Evolutionary conservation across 345 rosid species (phyloP).

Genomic region (Garcia nutans): DNA sequence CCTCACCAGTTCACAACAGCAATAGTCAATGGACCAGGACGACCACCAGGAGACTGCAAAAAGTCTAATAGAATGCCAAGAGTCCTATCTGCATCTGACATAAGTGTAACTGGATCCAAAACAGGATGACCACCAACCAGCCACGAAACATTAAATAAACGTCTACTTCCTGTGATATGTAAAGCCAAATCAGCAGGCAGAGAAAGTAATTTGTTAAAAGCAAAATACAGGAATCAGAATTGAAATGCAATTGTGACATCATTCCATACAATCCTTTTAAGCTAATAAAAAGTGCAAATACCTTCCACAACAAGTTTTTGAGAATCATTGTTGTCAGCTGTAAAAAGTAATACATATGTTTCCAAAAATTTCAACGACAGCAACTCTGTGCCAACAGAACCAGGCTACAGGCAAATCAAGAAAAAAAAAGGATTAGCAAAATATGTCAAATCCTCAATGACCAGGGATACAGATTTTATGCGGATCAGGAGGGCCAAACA

Average conservation of each 20-base stretch:
- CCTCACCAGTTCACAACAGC: conserved; percentile 82
- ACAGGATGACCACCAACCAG: conserved; percentile 64
- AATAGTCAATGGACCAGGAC: conserved; percentile 67
- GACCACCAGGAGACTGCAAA: conserved; percentile 54
- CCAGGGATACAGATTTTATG: neutral
- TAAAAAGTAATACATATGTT: conserved; percentile 69
- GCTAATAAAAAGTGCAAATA: conserved; percentile 28
- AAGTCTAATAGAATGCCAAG: conserved; percentile 56
- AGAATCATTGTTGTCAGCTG: conserved; percentile 60
- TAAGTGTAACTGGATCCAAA: conserved; percentile 59
- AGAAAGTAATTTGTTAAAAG: neutral
- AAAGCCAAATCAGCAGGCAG: conserved; percentile 21
- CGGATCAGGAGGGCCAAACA: neutral
- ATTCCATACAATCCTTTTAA: neutral
- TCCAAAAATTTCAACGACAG: conserved; percentile 91
- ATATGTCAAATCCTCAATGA: conserved; percentile 5
- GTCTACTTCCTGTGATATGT: conserved; percentile 49
- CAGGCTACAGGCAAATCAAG: conserved; percentile 59
- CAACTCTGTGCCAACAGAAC: conserved; percentile 63
- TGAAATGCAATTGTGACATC: conserved; percentile 12
- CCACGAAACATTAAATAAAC: conserved; percentile 70
- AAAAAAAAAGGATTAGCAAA: conserved; percentile 5
- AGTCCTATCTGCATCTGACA: conserved; percentile 63
- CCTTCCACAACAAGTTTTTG: conserved; percentile 60
- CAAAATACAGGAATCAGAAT: neutral